Percentiles rank a stretch among this genome's conserved stretches.
phyloP scores from a whole-genome alignment of 352 stramenopile genomes.

The Phytophthora sansomeana region DNA sequence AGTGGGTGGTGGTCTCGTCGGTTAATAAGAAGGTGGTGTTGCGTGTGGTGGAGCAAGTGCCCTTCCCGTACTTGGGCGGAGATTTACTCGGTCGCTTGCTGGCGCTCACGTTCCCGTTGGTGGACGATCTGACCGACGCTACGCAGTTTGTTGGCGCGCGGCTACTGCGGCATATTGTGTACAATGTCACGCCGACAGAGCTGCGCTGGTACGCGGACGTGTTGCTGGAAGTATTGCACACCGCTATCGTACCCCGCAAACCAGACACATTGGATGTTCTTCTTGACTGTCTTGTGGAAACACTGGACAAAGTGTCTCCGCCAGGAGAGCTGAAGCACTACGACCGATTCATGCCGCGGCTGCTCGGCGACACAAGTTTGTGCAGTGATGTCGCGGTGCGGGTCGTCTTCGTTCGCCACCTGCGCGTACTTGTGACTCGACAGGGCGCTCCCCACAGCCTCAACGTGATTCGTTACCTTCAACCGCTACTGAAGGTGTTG shows the following conservation, averaged over 20 bases:
- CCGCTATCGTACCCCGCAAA: slow-evolving; percentile 69
- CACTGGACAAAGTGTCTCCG: slow-evolving; percentile 71
- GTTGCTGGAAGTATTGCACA: slow-evolving; percentile 75
- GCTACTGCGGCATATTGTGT: slow-evolving; percentile 70
- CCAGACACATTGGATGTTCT: slow-evolving; percentile 60
- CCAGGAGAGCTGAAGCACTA: slow-evolving; percentile 66
- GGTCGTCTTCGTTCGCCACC: slow-evolving; percentile 58
- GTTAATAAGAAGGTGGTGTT: slow-evolving; percentile 68
- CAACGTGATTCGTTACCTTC: slow-evolving; percentile 76
- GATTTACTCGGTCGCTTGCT: slow-evolving; percentile 80
- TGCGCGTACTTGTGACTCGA: slow-evolving; percentile 53
- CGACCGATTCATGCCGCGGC: slow-evolving; percentile 68
- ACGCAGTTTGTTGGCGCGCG: slow-evolving; percentile 69
- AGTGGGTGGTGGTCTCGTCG: slow-evolving; percentile 60
- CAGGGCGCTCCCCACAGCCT: slow-evolving; percentile 77
- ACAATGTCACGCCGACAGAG: slow-evolving; percentile 73
- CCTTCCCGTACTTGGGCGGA: slow-evolving; percentile 65
- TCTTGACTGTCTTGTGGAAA: slow-evolving; percentile 62
- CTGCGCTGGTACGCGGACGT: slow-evolving; percentile 85
- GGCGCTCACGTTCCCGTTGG: slow-evolving; percentile 78
- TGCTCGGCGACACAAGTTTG: slow-evolving; percentile 75
- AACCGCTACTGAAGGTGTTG: slow-evolving; percentile 81
- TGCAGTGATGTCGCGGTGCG: slow-evolving; percentile 65
- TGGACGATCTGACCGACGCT: slow-evolving; percentile 74
- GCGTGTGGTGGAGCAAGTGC: slow-evolving; percentile 61